phyloP scores from a whole-genome alignment of 352 stramenopile species.

The Pythium guiyangense region DNA sequence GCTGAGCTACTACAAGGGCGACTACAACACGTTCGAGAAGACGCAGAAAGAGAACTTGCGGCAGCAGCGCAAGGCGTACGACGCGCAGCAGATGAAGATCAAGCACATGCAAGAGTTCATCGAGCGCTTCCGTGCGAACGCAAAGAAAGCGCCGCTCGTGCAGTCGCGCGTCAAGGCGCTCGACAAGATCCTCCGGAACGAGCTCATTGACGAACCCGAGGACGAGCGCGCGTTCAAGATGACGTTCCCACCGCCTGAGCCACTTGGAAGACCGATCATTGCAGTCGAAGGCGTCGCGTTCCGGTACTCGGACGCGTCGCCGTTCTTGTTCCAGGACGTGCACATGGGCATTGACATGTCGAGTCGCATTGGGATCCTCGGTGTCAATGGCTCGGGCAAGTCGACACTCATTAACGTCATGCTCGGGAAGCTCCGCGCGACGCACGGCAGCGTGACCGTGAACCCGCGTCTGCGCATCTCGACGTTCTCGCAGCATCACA shows the following conservation, averaged over 20 bases:
- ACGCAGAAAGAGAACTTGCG: conserved; percentile 91
- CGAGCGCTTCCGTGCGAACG: conserved; percentile 94
- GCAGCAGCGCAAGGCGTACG: conserved; percentile 90
- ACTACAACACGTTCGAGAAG: conserved; percentile 97
- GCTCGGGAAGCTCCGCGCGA: conserved; percentile 90
- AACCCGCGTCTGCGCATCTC: conserved; percentile 92
- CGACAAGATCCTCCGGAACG: conserved; percentile 83
- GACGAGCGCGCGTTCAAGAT: conserved; percentile 94
- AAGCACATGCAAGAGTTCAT: conserved; percentile 98
- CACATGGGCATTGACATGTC: conserved; percentile 97
- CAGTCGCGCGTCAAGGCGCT: conserved; percentile 96
- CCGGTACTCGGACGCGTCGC: conserved; percentile 52
- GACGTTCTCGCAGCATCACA: conserved; percentile 96
- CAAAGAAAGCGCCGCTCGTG: conserved; percentile 94
- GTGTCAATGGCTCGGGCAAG: conserved; percentile 93
- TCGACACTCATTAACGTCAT: conserved; percentile 97
- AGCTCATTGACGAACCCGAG: conserved; percentile 90
- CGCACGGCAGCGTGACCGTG: conserved; percentile 81
- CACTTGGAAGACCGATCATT: conserved; percentile 94
- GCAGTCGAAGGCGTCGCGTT: conserved; percentile 89
- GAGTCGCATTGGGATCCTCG: conserved; percentile 91
- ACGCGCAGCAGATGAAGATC: conserved; percentile 86
- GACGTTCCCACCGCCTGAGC: conserved; percentile 93
- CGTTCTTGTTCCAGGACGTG: conserved; percentile 81
- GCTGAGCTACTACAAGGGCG: conserved; percentile 91